These are phyloP conservation scores for Sclerotinia minor DNA, from an alignment of 2,329 filamentous ascomycete genomes.

Conservation along the genomic window DNA sequence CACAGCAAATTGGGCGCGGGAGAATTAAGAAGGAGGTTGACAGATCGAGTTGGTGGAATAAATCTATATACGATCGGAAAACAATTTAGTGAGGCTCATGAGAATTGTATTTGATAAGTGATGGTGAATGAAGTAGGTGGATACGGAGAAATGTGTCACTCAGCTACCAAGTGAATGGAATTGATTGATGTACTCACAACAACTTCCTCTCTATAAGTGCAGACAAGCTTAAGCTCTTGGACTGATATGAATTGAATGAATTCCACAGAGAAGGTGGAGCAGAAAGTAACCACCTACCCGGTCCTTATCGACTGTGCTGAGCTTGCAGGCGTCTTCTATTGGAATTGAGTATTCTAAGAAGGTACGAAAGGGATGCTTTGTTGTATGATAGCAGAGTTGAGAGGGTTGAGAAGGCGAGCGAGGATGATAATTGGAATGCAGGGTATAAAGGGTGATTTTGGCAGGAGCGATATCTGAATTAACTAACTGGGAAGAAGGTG, in stretches of 20 bases:
- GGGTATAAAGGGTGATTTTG: neutral
- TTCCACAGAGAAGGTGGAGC: slow-evolving; percentile 11
- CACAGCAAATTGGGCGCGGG: slow-evolving; percentile 17
- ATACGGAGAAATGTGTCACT: neutral
- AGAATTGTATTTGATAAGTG: neutral
- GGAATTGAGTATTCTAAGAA: neutral
- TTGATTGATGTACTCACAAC: slow-evolving; percentile 1
- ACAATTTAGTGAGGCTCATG: slow-evolving; percentile 13
- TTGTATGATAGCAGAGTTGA: neutral
- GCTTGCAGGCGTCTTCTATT: slow-evolving; percentile 5
- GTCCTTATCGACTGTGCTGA: slow-evolving; percentile 5
- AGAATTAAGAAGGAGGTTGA: slow-evolving; percentile 4
- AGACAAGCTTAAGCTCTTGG: slow-evolving; percentile 1
- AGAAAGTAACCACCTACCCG: slow-evolving; percentile 4
- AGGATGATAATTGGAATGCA: neutral
- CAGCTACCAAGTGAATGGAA: slow-evolving; percentile 1
- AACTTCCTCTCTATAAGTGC: neutral
- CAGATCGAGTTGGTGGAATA: slow-evolving; percentile 1
- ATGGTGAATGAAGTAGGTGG: neutral
- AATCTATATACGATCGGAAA: slow-evolving; percentile 13
- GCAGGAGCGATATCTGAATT: neutral
- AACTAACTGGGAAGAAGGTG: slow-evolving; percentile 4
- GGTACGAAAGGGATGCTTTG: neutral
- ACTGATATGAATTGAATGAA: neutral
- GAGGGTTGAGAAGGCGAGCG: neutral